These are phyloP conservation scores for Suhomyces kunorum DNA, from an alignment of 1,139 yeast species.

Conservation along the genomic window DNA sequence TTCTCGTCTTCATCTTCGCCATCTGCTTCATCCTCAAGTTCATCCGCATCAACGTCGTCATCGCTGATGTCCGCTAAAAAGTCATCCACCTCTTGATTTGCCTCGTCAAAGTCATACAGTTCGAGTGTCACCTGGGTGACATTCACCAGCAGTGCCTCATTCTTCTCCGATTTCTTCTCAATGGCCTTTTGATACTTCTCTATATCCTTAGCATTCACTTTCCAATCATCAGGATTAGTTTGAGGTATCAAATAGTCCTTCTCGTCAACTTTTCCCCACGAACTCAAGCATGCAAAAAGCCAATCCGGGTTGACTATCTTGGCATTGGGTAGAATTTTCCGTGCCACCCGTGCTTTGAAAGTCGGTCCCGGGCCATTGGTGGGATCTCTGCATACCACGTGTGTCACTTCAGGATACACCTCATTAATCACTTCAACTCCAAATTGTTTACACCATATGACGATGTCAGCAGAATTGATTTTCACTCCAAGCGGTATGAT, in stretches of 20 bases:
- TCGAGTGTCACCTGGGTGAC: constrained; percentile 36
- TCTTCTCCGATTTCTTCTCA: constrained; percentile 23
- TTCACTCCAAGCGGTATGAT: constrained; percentile 77
- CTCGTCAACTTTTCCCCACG: constrained; percentile 75
- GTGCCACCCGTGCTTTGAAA: constrained; percentile 76
- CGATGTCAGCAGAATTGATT: constrained; percentile 76
- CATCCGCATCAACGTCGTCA: constrained; percentile 46
- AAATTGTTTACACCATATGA: constrained; percentile 87
- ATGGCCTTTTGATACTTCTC: constrained; percentile 42
- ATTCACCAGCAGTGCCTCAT: constrained; percentile 22
- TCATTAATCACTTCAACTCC: constrained; percentile 85
- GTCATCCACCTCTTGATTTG: constrained; percentile 61
- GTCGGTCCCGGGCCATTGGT: constrained; percentile 39
- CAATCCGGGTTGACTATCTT: constrained; percentile 90
- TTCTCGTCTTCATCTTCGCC: constrained; percentile 25
- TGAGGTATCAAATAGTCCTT: constrained; percentile 56
- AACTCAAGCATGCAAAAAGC: constrained; percentile 81
- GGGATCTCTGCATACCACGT: constrained; percentile 77
- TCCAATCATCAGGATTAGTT: constrained; percentile 43
- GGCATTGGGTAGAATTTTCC: constrained; percentile 61
- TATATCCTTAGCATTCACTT: constrained; percentile 44
- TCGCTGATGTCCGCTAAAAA: constrained; percentile 58
- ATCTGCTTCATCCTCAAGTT: constrained; percentile 36
- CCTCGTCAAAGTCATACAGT: constrained; percentile 53
- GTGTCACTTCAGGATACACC: constrained; percentile 76